Evolutionary conservation across 805 yeast genomes (phyloP).

Genomic region (Starmerella vaccinii): DNA sequence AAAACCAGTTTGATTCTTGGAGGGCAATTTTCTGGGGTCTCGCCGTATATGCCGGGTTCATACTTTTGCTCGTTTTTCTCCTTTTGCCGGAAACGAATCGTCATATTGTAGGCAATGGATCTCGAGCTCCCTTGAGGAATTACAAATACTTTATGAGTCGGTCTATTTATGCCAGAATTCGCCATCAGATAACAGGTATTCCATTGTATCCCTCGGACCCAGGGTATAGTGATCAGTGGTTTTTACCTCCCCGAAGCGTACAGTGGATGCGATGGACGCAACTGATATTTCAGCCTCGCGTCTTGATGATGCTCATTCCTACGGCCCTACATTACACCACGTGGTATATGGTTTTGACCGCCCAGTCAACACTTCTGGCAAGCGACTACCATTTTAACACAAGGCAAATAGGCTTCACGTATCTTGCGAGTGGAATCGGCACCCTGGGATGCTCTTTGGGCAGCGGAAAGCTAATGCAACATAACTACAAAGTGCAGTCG

Average conservation of each 20-base stretch:
- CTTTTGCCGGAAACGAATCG: slow-evolving; percentile 69
- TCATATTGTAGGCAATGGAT: slow-evolving; percentile 63
- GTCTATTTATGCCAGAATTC: slow-evolving; percentile 24
- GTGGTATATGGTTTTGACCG: slow-evolving; percentile 62
- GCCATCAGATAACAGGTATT: slow-evolving; percentile 21
- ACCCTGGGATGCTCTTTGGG: slow-evolving; percentile 50
- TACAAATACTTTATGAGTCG: slow-evolving; percentile 14
- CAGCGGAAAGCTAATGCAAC: slow-evolving; percentile 50
- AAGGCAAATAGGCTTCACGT: slow-evolving; percentile 57
- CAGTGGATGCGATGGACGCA: slow-evolving; percentile 33
- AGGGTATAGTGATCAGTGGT: slow-evolving; percentile 22
- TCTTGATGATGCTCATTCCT: slow-evolving; percentile 43
- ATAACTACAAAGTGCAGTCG: slow-evolving; percentile 35
- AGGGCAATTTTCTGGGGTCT: slow-evolving; percentile 56
- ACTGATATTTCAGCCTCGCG: slow-evolving; percentile 38
- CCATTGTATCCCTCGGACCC: slow-evolving; percentile 22
- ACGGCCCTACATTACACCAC: slow-evolving; percentile 53
- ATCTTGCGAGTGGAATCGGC: slow-evolving; percentile 63
- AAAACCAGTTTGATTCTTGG: slow-evolving; percentile 46
- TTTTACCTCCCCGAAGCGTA: slow-evolving; percentile 18
- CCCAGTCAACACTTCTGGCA: slow-evolving; percentile 48
- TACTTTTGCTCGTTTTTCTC: slow-evolving; percentile 30
- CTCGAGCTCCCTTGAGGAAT: slow-evolving; percentile 36
- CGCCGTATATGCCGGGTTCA: slow-evolving; percentile 50
- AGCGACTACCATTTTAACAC: slow-evolving; percentile 42